Percentiles rank a stretch among this genome's conserved stretches.
Conservation (phyloP, 257 asterid genomes). For the Solanum pinnatisectum region DNA sequence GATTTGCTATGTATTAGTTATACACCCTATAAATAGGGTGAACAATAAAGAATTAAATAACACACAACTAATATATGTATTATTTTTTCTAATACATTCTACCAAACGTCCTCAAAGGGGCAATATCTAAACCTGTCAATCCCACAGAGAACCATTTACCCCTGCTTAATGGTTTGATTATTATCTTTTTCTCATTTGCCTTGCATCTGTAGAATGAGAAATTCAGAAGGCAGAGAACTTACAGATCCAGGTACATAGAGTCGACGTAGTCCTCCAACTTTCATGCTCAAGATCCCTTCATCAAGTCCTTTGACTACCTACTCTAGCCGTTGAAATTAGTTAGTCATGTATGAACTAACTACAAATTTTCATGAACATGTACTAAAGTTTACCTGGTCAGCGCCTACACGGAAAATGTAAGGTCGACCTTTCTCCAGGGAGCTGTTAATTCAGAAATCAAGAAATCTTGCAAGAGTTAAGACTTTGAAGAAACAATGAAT, state of each 20-base stretch:
- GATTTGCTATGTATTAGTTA: background rate
- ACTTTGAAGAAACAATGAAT: background rate
- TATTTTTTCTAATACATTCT: background rate
- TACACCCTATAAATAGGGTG: background rate
- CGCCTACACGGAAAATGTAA: conserved; percentile 82
- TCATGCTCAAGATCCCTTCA: conserved; percentile 91
- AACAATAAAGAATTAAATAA: background rate
- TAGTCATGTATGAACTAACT: background rate
- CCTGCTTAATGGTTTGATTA: background rate
- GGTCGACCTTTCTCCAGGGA: conserved; percentile 84
- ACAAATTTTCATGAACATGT: background rate
- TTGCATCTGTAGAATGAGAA: background rate
- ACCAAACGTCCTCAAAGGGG: background rate
- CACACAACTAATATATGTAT: background rate
- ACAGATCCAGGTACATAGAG: conserved; percentile 88
- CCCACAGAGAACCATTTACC: background rate
- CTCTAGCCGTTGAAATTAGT: conserved; percentile 3
- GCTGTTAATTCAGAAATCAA: conserved; percentile 29
- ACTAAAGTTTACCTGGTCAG: conserved; percentile 67
- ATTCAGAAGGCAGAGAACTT: conserved; percentile 19
- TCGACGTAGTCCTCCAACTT: conserved; percentile 88
- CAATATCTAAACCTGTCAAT: background rate
- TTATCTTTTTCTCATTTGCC: background rate
- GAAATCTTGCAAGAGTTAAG: background rate
- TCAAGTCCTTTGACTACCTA: conserved; percentile 96